Percentiles rank a stretch among this genome's conserved stretches.
These are phyloP conservation scores for Pholiota adiposa DNA, from an alignment of 1,284 basidiomycete species.

Conservation along the genomic window DNA sequence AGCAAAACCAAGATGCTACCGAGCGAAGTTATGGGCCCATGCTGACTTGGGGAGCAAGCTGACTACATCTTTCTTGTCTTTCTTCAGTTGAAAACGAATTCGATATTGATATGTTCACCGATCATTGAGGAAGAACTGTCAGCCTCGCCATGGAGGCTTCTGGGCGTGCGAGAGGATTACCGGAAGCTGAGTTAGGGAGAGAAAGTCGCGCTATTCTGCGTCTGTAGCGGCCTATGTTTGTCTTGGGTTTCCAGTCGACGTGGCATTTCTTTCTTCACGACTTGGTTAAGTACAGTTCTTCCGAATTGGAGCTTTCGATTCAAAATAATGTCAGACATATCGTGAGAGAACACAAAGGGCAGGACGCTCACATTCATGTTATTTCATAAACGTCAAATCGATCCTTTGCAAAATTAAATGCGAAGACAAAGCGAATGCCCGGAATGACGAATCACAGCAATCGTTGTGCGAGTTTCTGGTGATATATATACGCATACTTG, in stretches of 20 bases:
- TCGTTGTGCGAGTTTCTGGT: not conserved
- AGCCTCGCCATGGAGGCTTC: not conserved
- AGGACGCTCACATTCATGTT: not conserved
- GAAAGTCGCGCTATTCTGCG: not conserved
- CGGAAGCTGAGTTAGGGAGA: not conserved
- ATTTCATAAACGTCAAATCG: not conserved
- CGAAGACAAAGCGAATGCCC: not conserved
- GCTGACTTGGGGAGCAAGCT: too few relatives aligned
- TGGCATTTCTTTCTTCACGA: not conserved
- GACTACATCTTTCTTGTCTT: too few relatives aligned
- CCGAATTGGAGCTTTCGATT: not conserved
- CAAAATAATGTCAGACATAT: not conserved
- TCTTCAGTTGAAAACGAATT: too few relatives aligned
- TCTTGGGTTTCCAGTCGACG: not conserved
- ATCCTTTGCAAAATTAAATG: not conserved
- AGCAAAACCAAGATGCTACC: too few relatives aligned
- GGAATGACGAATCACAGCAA: not conserved
- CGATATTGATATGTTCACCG: not conserved
- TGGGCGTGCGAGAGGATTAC: conserved; percentile 1
- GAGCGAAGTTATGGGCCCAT: too few relatives aligned
- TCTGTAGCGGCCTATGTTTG: not conserved
- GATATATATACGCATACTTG: conserved; percentile 1
- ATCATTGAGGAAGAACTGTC: conserved; percentile 5
- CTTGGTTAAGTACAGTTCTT: not conserved
- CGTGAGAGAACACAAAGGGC: not conserved